Percentiles rank a stretch among this genome's conserved stretches.
phyloP scores from a whole-genome alignment of 176 grass and related monocot genomes.

The Avena sativa region DNA sequence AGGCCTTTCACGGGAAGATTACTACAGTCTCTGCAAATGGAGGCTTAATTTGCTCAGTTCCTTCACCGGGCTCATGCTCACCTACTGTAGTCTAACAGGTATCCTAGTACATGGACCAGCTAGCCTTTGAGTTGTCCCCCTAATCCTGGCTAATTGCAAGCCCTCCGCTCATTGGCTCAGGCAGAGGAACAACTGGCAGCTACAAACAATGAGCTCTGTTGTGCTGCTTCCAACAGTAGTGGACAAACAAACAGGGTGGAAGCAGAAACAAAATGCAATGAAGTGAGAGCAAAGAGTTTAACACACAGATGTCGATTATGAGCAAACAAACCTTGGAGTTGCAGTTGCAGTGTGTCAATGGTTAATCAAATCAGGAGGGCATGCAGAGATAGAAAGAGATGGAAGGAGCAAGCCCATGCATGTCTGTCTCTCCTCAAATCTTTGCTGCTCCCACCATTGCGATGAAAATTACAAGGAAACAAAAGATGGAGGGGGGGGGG shows the following conservation, averaged over 20 bases:
- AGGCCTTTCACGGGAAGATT: slow-evolving; percentile 17
- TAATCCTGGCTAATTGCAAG: neutral
- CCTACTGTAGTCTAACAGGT: slow-evolving; percentile 14
- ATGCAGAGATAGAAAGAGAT: neutral
- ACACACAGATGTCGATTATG: neutral
- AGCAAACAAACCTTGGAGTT: slow-evolving; percentile 46
- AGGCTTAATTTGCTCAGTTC: neutral
- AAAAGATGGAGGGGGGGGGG: neutral
- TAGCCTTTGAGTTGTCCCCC: slow-evolving; percentile 36
- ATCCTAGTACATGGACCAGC: slow-evolving; percentile 30
- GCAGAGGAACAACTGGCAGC: neutral
- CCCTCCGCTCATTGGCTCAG: neutral
- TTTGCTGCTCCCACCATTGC: neutral
- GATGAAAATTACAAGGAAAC: neutral
- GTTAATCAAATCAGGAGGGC: slow-evolving; percentile 33
- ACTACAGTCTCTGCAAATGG: neutral
- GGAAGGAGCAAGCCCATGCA: neutral
- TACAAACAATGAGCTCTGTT: slow-evolving; percentile 20
- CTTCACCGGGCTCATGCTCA: slow-evolving; percentile 11
- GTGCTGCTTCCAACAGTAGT: slow-evolving; percentile 24
- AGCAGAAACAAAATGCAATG: slow-evolving; percentile 30
- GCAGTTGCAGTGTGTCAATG: neutral
- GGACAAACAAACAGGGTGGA: slow-evolving; percentile 36
- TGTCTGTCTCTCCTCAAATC: neutral
- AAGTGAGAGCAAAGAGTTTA: slow-evolving; percentile 6